Conservation (phyloP, 1,284 basidiomycete genomes). For the Malassezia japonica region DNA sequence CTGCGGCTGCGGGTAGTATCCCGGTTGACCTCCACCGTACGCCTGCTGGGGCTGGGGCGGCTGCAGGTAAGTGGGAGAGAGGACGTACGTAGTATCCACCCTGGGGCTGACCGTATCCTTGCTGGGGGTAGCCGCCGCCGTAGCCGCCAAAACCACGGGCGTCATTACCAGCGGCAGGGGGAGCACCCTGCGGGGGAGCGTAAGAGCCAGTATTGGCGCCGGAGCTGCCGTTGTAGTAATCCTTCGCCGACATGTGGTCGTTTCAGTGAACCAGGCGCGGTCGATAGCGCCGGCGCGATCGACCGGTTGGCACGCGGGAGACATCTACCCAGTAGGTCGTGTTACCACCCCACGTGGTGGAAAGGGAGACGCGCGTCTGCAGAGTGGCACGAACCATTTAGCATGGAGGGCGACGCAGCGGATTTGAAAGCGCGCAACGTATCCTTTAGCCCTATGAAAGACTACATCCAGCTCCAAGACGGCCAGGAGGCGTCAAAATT, state of each 20-base stretch:
- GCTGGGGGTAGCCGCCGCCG: conserved; percentile 15
- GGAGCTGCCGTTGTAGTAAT: conserved; percentile 11
- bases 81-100: conserved; percentile 25
- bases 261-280: not conserved
- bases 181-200: conserved; percentile 11
- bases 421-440: conserved; percentile 1
- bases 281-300: too few species aligned
- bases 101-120: conserved; percentile 18
- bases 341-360: not conserved
- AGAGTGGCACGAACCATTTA: too few species aligned
- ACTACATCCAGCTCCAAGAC: not conserved
- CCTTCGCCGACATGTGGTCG: conserved; percentile 14
- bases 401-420: not conserved
- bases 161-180: conserved; percentile 7
- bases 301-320: not conserved
- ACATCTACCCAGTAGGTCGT: not conserved
- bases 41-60: conserved; percentile 23
- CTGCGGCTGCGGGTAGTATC: conserved; percentile 18
- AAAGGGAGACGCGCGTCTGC: too few species aligned
- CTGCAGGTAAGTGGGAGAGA: not conserved
- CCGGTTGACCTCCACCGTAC: conserved; percentile 18
- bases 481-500: not conserved
- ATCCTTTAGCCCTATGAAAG: conserved; percentile 1
- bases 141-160: conserved; percentile 4
- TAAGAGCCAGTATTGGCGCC: conserved; percentile 1